These are phyloP conservation scores for Clonostachys rhizophaga DNA, from an alignment of 2,329 filamentous ascomycete species.

Conservation along the genomic window DNA sequence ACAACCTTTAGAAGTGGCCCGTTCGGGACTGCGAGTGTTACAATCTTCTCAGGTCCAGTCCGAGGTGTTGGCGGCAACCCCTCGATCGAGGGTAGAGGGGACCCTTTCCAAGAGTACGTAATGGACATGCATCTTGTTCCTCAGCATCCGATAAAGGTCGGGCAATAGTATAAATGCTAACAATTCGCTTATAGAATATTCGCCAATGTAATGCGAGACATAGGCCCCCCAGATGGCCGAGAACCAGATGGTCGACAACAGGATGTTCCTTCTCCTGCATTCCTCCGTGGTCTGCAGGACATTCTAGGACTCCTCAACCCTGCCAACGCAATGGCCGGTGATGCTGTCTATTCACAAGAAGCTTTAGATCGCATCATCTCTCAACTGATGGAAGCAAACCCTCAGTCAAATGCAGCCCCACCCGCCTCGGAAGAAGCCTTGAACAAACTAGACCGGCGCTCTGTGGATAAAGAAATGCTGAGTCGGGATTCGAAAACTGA, in stretches of 20 bases:
- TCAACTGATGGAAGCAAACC: conserved; percentile 80
- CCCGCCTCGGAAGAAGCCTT: conserved; percentile 77
- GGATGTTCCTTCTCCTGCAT: conserved; percentile 5
- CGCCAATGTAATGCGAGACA: conserved; percentile 33
- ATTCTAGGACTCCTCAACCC: conserved; percentile 51
- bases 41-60: conserved; percentile 35
- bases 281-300: conserved; percentile 38
- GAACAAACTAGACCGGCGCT: conserved; percentile 64
- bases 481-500: conserved; percentile 64
- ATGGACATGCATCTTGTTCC: not conserved
- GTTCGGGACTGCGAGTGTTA: conserved; percentile 39
- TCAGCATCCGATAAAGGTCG: too few relatives aligned
- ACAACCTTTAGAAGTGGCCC: conserved; percentile 29
- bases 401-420: conserved; percentile 71
- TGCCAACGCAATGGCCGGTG: conserved; percentile 55
- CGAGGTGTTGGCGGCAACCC: conserved; percentile 3
- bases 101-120: conserved; percentile 46
- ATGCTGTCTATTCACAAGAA: conserved; percentile 88
- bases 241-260: conserved; percentile 10
- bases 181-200: conserved; percentile 32
- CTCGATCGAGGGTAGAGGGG: conserved; percentile 13
- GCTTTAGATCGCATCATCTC: conserved; percentile 85
- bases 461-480: conserved; percentile 66
- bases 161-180: too few relatives aligned
- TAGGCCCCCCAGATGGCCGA: conserved; percentile 21